phyloP scores from a whole-genome alignment of 2,329 filamentous ascomycete species.

The Epichloe typhina region DNA sequence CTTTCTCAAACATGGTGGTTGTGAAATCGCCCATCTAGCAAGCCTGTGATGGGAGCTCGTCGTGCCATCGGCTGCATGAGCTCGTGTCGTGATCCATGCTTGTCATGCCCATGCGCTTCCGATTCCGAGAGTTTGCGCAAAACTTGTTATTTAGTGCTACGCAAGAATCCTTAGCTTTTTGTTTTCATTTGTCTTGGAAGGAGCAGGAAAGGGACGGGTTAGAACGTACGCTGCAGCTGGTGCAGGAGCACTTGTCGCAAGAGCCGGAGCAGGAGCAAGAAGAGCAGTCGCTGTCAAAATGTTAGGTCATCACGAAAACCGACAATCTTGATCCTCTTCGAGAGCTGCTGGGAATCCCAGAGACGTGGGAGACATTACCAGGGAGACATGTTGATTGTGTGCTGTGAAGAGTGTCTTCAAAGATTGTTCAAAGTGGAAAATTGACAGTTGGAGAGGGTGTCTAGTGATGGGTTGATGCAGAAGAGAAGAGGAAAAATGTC shows the following conservation, averaged over 20 bases:
- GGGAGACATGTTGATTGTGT: slow-evolving; percentile 7
- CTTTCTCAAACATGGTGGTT: background rate
- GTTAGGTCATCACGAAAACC: background rate
- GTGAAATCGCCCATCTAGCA: background rate
- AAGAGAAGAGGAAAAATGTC: background rate
- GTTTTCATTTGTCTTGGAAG: background rate
- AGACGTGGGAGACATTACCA: slow-evolving; percentile 5
- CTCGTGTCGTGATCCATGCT: background rate
- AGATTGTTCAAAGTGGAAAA: background rate
- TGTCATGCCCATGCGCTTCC: background rate
- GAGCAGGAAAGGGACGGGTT: background rate
- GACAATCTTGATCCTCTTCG: too few species aligned
- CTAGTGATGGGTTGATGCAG: background rate
- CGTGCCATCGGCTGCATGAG: background rate
- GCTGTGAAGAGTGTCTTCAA: background rate
- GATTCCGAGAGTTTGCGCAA: background rate
- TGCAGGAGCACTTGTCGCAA: slow-evolving; percentile 13
- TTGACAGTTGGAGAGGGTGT: background rate
- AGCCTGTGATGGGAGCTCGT: background rate
- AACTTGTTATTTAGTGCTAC: background rate
- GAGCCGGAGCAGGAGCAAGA: slow-evolving; percentile 12
- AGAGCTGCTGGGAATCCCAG: too few species aligned
- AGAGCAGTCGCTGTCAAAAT: slow-evolving; percentile 9
- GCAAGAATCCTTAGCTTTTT: background rate
- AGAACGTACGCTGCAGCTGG: slow-evolving; percentile 11